These are phyloP conservation scores for Diplodia seriata DNA, from an alignment of 2,329 filamentous ascomycete species.

Conservation along the genomic window DNA sequence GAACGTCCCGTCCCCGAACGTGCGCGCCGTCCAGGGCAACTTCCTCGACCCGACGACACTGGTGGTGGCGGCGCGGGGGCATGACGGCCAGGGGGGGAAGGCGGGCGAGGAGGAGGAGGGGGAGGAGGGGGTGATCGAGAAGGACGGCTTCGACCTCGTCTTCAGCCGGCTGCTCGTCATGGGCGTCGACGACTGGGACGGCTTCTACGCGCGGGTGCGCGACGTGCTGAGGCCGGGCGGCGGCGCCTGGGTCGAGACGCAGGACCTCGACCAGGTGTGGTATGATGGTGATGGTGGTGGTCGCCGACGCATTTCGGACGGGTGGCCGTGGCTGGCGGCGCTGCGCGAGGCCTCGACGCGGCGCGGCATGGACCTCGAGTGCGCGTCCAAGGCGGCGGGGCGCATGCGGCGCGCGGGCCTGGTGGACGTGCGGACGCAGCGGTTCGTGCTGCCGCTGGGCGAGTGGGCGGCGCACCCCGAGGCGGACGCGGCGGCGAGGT, in stretches of 20 bases:
- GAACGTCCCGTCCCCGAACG: slow-evolving; percentile 33
- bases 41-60: slow-evolving; percentile 27
- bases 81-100: no score
- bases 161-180: slow-evolving; percentile 58
- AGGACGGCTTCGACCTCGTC: slow-evolving; percentile 60
- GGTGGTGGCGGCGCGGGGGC: neutral
- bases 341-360: neutral
- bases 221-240: slow-evolving; percentile 53
- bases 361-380: slow-evolving; percentile 12
- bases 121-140: no score
- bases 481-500: neutral
- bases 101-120: no score
- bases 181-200: slow-evolving; percentile 58
- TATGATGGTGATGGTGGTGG: neutral
- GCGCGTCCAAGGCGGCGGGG: neutral
- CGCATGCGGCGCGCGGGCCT: slow-evolving; percentile 3
- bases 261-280: slow-evolving; percentile 8
- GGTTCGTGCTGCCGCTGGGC: slow-evolving; percentile 9
- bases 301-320: neutral
- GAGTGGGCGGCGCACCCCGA: slow-evolving; percentile 11
- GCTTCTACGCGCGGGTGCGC: neutral
- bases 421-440: slow-evolving; percentile 9
- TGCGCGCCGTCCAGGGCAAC: slow-evolving; percentile 34
- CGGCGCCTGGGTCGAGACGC: slow-evolving; percentile 50
- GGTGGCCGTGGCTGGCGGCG: neutral